These are phyloP conservation scores for Thermochaetoides thermophila DNA, from an alignment of 495 filamentous ascomycete species.

Conservation along the genomic window DNA sequence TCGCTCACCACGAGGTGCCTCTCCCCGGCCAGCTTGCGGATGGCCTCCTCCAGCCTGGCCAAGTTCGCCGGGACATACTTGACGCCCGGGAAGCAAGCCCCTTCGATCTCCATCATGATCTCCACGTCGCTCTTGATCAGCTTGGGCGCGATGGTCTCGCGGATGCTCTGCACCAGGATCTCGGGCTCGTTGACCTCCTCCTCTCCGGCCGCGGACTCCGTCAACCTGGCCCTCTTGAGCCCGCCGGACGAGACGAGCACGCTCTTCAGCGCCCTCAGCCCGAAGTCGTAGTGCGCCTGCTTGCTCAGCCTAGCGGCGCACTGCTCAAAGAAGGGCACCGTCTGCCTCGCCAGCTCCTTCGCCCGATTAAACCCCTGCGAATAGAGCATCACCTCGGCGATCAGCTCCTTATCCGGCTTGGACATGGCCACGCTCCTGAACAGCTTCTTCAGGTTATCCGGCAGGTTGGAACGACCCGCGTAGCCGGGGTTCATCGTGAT, in stretches of 20 bases:
- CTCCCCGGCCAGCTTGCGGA: constrained; percentile 66
- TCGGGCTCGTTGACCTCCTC: constrained; percentile 82
- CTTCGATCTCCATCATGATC: constrained; percentile 72
- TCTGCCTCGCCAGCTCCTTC: constrained; percentile 80
- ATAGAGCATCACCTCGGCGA: constrained; percentile 98
- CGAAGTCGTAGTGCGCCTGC: constrained; percentile 98
- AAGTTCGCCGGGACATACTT: constrained; percentile 83
- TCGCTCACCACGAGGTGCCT: constrained; percentile 78
- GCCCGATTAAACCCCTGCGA: constrained; percentile 97
- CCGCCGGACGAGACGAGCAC: constrained; percentile 94
- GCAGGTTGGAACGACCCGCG: constrained; percentile 91
- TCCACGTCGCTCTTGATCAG: constrained; percentile 82
- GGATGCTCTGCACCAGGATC: constrained; percentile 95
- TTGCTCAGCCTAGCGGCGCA: constrained; percentile 72
- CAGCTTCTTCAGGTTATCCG: constrained; percentile 97
- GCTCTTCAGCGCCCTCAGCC: constrained; percentile 92
- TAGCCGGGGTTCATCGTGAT: constrained; percentile 99
- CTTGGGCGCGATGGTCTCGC: constrained; percentile 96
- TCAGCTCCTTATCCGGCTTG: constrained; percentile 97
- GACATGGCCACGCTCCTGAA: constrained; percentile 99
- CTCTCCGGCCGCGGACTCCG: constrained; percentile 43
- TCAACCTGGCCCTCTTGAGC: constrained; percentile 73
- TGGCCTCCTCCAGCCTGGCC: constrained; percentile 61
- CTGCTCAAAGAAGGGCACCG: constrained; percentile 93
- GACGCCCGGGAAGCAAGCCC: constrained; percentile 78